Evolutionary conservation across 1,284 basidiomycete species (phyloP).

Genomic region (Hemileccinum hortonii): DNA sequence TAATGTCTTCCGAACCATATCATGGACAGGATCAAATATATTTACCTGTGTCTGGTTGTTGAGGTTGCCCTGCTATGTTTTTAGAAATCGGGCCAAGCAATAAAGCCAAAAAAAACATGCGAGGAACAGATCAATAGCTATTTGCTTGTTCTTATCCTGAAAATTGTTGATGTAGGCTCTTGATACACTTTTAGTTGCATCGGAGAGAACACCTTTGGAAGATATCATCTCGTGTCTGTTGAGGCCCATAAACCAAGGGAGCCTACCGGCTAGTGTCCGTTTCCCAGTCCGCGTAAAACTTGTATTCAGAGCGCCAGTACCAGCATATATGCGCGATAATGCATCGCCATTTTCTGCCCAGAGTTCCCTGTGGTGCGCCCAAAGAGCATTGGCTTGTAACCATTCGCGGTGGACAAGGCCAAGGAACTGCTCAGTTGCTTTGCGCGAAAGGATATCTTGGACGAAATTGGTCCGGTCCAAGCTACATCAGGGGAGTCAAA

Average conservation of each 20-base stretch:
- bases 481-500: slow-evolving; percentile 42
- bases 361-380: slow-evolving; percentile 86
- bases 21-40: slow-evolving; percentile 93
- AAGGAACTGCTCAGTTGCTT: slow-evolving; percentile 74
- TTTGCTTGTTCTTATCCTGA: slow-evolving; percentile 93
- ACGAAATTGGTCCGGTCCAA: slow-evolving; percentile 98
- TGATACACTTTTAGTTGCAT: slow-evolving; percentile 95
- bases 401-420: slow-evolving; percentile 70
- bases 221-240: slow-evolving; percentile 6
- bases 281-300: slow-evolving; percentile 94
- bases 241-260: not conserved
- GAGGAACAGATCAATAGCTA: slow-evolving; percentile 93
- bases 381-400: slow-evolving; percentile 69
- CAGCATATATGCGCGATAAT: slow-evolving; percentile 90
- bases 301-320: slow-evolving; percentile 95
- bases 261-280: slow-evolving; percentile 78
- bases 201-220: slow-evolving; percentile 74
- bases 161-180: slow-evolving; percentile 99
- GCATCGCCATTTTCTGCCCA: slow-evolving; percentile 98
- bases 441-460: slow-evolving; percentile 86
- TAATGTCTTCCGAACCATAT: slow-evolving; percentile 74
- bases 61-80: slow-evolving; percentile 74
- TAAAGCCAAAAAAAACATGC: slow-evolving; percentile 42
- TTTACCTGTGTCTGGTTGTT: slow-evolving; percentile 84
- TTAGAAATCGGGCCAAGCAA: not conserved